phyloP scores from a whole-genome alignment of 176 grass and related monocot species.

The Avena sativa region DNA sequence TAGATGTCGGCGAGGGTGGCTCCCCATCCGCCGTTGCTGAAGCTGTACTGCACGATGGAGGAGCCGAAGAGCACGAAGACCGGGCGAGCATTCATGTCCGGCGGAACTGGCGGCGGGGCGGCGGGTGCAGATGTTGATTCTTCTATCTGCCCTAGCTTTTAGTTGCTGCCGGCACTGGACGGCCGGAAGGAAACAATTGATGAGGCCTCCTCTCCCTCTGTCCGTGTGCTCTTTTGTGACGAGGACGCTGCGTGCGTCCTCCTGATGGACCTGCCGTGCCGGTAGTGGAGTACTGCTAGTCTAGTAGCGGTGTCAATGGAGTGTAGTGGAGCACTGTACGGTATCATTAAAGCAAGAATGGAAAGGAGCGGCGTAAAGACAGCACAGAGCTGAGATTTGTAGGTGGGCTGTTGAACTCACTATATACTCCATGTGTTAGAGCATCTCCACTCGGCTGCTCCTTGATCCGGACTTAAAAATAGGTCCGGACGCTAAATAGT shows the following conservation, averaged over 20 bases:
- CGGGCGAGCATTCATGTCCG: slow-evolving; percentile 34
- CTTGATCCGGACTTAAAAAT: no score
- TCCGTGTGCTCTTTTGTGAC: not conserved
- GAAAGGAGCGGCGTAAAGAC: not conserved
- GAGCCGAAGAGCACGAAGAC: slow-evolving; percentile 66
- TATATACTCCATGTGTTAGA: no score
- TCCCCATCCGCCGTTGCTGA: slow-evolving; percentile 77
- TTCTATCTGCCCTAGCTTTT: not conserved
- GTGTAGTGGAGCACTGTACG: not conserved
- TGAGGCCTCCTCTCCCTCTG: not conserved
- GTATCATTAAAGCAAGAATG: not conserved
- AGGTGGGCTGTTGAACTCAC: not conserved
- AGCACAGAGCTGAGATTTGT: slow-evolving; percentile 5
- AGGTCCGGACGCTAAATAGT: no score
- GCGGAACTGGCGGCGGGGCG: not conserved
- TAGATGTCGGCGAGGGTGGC: slow-evolving; percentile 65
- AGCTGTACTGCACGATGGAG: slow-evolving; percentile 77
- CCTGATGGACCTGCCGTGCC: no score
- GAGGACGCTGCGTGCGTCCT: not conserved
- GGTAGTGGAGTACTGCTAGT: not conserved
- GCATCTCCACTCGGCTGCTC: no score
- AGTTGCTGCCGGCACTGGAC: not conserved
- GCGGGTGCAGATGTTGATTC: not conserved
- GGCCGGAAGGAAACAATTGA: not conserved
- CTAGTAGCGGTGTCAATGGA: not conserved